Base-by-base conservation (phyloP, 1,139 yeast species). In the Lodderomyces oxycetoniae region DNA sequence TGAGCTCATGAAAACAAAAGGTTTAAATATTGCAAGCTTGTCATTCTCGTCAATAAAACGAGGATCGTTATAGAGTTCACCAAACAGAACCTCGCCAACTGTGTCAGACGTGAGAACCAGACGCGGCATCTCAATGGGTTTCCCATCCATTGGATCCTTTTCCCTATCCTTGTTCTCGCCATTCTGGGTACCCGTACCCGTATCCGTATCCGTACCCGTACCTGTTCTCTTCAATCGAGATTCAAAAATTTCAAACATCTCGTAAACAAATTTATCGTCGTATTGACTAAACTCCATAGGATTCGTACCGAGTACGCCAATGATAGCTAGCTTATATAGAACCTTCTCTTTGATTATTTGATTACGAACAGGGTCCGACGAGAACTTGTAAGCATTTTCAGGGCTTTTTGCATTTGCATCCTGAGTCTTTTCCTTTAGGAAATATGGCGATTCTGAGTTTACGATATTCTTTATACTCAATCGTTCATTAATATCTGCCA, bases 251-350 rank as follows among this genome's bases (percentile, higher is more conserved):
- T 48, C 52, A 45, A 50, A 66, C 35, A 64, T 45, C 31, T 63
- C 67, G 35, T 46, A 54, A 3, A 65, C 42, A 30, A 64, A 59
- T 2, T 51, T 54, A 29, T 59, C 58, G 30, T 47, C 46, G 8
- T 41, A 43, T 7, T 17, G 16, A n/a, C 27, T 35, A 19, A 43
- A 42, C 26, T 56, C 58, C 49, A 53, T 55, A 10, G 71, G 72
- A 22, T 45, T 47, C 11, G 52, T 46, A 2, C 74, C 74, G 36
- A 67, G 51, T 0, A 61, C 56, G 0, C 74, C 74, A 22, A 63
- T 35, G 8, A 62, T 55, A 1, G 63, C 53, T 32, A 68, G 47
- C 43, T 67, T 67, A 40, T 63, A 61, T 5, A 56, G 33, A 4
- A 67, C 45, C 41, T 67, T 68, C 15, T 56, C 57, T 39, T 50